A percentile compares a stretch with the other conserved stretches of the same genome.
phyloP scores from a whole-genome alignment of 345 rosid genomes.

The Bruguiera sexangula region DNA sequence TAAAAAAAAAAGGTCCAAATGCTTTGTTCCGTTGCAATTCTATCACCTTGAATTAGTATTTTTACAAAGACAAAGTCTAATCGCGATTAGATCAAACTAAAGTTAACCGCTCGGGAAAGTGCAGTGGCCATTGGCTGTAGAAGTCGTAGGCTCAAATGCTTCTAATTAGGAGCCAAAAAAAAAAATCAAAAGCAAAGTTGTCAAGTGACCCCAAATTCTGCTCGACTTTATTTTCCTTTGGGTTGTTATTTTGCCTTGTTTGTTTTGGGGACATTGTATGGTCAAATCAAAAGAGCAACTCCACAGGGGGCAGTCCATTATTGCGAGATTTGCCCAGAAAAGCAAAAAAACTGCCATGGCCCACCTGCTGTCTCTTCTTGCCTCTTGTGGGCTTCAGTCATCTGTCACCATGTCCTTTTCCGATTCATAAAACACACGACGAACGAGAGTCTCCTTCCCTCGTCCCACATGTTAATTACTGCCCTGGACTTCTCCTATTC shows the following conservation, averaged over 20 bases:
- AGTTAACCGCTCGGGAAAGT: too few relatives aligned
- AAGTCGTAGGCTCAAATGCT: too few relatives aligned
- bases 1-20: constrained; percentile 7
- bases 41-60: neutral
- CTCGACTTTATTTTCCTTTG: neutral
- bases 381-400: constrained; percentile 48
- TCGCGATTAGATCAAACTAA: neutral
- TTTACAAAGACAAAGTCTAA: neutral
- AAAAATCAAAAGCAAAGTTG: neutral
- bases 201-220: constrained; percentile 18
- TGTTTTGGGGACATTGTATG: constrained; percentile 30
- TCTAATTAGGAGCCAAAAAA: too few relatives aligned
- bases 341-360: constrained; percentile 40
- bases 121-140: too few relatives aligned
- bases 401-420: constrained; percentile 43
- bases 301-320: constrained; percentile 43
- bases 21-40: neutral
- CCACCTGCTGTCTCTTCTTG: constrained; percentile 53
- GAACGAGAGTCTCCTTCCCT: constrained; percentile 17
- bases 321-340: constrained; percentile 34
- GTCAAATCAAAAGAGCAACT: constrained; percentile 43
- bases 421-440: constrained; percentile 28
- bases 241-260: constrained; percentile 8
- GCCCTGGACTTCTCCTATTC: constrained; percentile 7
- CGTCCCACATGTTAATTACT: constrained; percentile 18